A percentile compares a stretch with the other conserved stretches of the same genome.
These are phyloP conservation scores for Prunus padus DNA, from an alignment of 306 rosid species.

Conservation along the genomic window DNA sequence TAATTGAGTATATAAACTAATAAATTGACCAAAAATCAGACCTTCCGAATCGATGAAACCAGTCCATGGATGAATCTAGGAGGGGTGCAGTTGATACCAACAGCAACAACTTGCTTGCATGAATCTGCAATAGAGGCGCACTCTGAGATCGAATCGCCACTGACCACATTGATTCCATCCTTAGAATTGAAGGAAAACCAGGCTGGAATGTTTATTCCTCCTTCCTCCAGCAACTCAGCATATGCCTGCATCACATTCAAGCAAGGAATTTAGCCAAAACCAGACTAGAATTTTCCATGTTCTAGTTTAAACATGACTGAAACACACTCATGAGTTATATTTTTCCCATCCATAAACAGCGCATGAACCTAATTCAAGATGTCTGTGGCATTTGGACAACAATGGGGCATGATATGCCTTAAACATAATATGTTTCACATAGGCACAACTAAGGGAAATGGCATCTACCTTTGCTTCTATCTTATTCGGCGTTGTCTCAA, in stretches of 20 bases:
- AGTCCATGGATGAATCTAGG: conserved; percentile 78
- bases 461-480: conserved; percentile 67
- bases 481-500: conserved; percentile 85
- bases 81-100: conserved; percentile 87
- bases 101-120: conserved; percentile 61
- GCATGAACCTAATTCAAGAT: too few relatives aligned
- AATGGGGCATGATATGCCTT: neutral
- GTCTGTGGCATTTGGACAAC: neutral
- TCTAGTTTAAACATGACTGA: neutral
- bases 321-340: too few relatives aligned
- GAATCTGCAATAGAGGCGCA: conserved; percentile 78
- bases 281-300: neutral
- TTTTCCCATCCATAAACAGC: too few relatives aligned
- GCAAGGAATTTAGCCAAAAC: neutral
- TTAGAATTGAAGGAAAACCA: conserved; percentile 85
- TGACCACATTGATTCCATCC: conserved; percentile 66
- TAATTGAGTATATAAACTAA: neutral
- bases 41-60: conserved; percentile 59
- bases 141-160: conserved; percentile 71
- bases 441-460: neutral
- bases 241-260: conserved; percentile 58
- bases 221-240: conserved; percentile 74
- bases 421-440: neutral
- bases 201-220: conserved; percentile 70
- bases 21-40: conserved; percentile 9